phyloP scores from a whole-genome alignment of 2,329 filamentous ascomycete species.

The Microascus cirrosus region DNA sequence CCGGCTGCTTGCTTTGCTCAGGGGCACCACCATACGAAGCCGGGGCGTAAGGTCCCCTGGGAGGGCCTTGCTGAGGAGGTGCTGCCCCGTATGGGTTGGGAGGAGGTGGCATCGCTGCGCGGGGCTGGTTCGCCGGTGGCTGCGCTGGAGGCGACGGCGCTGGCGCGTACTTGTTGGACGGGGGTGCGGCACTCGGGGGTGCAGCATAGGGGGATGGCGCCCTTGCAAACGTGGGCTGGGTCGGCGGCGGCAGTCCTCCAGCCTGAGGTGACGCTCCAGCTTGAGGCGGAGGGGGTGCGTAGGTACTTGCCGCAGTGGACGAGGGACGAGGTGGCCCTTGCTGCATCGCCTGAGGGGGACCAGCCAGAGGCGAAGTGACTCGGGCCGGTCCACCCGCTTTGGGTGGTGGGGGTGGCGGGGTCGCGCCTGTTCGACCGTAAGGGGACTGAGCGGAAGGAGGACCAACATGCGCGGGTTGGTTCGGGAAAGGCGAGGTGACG shows the following conservation, averaged over 20 bases:
- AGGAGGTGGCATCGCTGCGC: slow-evolving; percentile 13
- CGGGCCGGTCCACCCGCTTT: slow-evolving; percentile 63
- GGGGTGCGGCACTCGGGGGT: slow-evolving; percentile 56
- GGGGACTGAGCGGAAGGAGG: slow-evolving; percentile 48
- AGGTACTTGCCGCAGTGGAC: slow-evolving; percentile 9
- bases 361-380: slow-evolving; percentile 59
- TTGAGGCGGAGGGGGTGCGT: slow-evolving; percentile 41
- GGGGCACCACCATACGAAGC: slow-evolving; percentile 31
- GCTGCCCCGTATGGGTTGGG: slow-evolving; percentile 26
- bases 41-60: slow-evolving; percentile 48
- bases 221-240: slow-evolving; percentile 53
- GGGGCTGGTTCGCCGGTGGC: slow-evolving; percentile 32
- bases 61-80: slow-evolving; percentile 28
- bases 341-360: slow-evolving; percentile 38
- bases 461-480: slow-evolving; percentile 42
- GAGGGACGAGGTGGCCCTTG: slow-evolving; percentile 9
- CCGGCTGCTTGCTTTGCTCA: slow-evolving; percentile 22
- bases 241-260: slow-evolving; percentile 57
- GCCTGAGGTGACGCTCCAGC: slow-evolving; percentile 38
- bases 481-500: slow-evolving; percentile 66
- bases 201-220: slow-evolving; percentile 80
- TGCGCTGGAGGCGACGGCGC: slow-evolving; percentile 49
- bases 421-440: slow-evolving; percentile 51
- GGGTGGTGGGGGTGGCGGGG: slow-evolving; percentile 68
- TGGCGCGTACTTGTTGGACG: slow-evolving; percentile 66